These are phyloP conservation scores for Aspergillus fischeri DNA, from an alignment of 2,329 filamentous ascomycete species.

Conservation along the genomic window DNA sequence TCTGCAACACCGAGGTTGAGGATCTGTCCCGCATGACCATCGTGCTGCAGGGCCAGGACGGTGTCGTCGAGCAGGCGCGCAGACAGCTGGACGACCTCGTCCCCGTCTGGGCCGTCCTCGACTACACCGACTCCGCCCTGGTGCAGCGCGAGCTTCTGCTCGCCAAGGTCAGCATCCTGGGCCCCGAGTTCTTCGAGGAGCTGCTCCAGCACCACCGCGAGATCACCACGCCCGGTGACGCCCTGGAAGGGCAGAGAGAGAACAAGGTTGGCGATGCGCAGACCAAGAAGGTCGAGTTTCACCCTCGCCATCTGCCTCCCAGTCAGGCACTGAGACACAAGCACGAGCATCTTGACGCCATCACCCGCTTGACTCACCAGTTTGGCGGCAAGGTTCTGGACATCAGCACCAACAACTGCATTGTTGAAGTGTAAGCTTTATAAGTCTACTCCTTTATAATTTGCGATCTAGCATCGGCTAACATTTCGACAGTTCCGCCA, in stretches of 20 bases:
- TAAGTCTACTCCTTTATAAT: neutral
- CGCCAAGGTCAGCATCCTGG: slow-evolving; percentile 93
- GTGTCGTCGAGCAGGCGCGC: slow-evolving; percentile 93
- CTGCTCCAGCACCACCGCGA: slow-evolving; percentile 92
- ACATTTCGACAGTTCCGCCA: slow-evolving; percentile 64
- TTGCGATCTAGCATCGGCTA: neutral
- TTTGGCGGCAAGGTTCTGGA: slow-evolving; percentile 97
- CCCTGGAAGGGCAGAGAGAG: slow-evolving; percentile 27
- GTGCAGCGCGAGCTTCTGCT: slow-evolving; percentile 94
- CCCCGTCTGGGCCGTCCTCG: slow-evolving; percentile 95
- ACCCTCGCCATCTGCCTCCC: slow-evolving; percentile 78
- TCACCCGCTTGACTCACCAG: slow-evolving; percentile 94
- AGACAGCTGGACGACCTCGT: slow-evolving; percentile 94
- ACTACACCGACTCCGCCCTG: slow-evolving; percentile 88
- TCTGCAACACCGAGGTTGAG: slow-evolving; percentile 95
- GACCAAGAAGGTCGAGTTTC: slow-evolving; percentile 61
- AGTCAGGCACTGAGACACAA: slow-evolving; percentile 93
- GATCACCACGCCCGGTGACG: slow-evolving; percentile 59
- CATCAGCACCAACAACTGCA: slow-evolving; percentile 97
- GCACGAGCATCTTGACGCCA: slow-evolving; percentile 93
- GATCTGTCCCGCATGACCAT: slow-evolving; percentile 99
- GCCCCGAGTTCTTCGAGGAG: slow-evolving; percentile 97
- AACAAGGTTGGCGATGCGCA: slow-evolving; percentile 11
- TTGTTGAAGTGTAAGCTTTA: slow-evolving; percentile 81
- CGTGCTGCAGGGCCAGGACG: slow-evolving; percentile 91